A percentile compares a stretch with the other conserved stretches of the same genome.
phyloP scores from a whole-genome alignment of 2,329 filamentous ascomycete genomes.

The Lasiodiplodia gonubiensis region DNA sequence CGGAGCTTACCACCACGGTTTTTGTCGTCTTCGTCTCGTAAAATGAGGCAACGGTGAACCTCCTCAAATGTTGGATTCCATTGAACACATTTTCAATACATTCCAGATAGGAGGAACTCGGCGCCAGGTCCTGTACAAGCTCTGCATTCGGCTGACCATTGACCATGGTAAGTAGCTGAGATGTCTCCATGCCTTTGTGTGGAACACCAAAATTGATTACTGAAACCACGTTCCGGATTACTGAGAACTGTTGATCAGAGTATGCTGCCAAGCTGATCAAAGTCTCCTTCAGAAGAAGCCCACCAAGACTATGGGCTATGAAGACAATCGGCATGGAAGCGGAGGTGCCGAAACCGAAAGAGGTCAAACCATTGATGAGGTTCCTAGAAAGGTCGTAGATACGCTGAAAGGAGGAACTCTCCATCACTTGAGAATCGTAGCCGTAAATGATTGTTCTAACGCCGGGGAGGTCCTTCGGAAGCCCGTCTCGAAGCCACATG shows the following conservation, averaged over 20 bases:
- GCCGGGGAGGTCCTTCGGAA: background rate
- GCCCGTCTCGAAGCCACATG: conserved; percentile 11
- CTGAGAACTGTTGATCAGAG: background rate
- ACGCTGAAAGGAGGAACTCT: background rate
- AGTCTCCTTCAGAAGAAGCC: background rate
- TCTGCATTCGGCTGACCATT: background rate
- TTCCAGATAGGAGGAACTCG: background rate
- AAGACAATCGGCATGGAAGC: background rate
- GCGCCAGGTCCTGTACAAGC: background rate
- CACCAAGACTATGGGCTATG: background rate
- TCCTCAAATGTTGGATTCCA: background rate
- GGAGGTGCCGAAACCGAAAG: background rate
- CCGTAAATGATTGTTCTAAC: background rate
- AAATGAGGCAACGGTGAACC: background rate
- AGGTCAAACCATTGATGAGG: background rate
- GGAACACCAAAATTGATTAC: background rate
- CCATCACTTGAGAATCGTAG: background rate
- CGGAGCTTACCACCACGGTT: background rate
- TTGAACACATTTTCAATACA: background rate
- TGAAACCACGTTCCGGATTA: background rate
- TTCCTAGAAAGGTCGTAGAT: background rate
- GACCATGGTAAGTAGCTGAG: background rate
- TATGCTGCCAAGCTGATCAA: background rate
- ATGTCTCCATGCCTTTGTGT: background rate
- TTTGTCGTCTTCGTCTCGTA: conserved; percentile 6